phyloP scores from a whole-genome alignment of 306 rosid genomes.

The Amphicarpaea edgeworthii region DNA sequence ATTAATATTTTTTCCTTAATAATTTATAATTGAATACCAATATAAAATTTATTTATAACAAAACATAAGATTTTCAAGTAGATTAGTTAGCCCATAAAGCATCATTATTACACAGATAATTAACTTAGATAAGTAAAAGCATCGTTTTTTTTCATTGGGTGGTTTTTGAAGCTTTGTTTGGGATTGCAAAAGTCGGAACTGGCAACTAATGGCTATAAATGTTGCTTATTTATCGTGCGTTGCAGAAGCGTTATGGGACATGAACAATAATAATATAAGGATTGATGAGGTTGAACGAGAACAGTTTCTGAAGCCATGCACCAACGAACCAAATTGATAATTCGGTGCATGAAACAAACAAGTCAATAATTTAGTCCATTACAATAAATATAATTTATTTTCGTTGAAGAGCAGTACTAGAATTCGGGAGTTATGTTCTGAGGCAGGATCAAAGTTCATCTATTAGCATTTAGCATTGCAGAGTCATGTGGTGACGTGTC shows the following conservation, averaged over 20 bases:
- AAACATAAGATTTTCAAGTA: too few relatives aligned
- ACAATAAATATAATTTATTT: neutral
- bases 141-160: neutral
- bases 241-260: slow-evolving; percentile 32
- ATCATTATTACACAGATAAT: neutral
- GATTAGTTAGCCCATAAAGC: neutral
- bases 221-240: slow-evolving; percentile 38
- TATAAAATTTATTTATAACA: too few relatives aligned
- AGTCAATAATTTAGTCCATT: neutral
- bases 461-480: too few relatives aligned
- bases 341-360: slow-evolving; percentile 2
- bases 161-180: slow-evolving; percentile 3
- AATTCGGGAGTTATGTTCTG: neutral
- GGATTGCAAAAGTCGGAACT: neutral
- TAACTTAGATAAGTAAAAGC: slow-evolving; percentile 27
- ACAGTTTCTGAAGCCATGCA: neutral
- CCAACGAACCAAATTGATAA: slow-evolving; percentile 6
- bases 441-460: too few relatives aligned
- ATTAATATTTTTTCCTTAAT: too few relatives aligned
- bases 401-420: neutral
- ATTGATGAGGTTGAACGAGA: neutral
- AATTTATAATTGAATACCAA: too few relatives aligned
- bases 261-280: slow-evolving; percentile 8
- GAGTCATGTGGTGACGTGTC: too few relatives aligned
- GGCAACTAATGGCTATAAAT: slow-evolving; percentile 34